Evolutionary conservation across 2,329 filamentous ascomycete species (phyloP).

Genomic region (Graphilbum sp.): DNA sequence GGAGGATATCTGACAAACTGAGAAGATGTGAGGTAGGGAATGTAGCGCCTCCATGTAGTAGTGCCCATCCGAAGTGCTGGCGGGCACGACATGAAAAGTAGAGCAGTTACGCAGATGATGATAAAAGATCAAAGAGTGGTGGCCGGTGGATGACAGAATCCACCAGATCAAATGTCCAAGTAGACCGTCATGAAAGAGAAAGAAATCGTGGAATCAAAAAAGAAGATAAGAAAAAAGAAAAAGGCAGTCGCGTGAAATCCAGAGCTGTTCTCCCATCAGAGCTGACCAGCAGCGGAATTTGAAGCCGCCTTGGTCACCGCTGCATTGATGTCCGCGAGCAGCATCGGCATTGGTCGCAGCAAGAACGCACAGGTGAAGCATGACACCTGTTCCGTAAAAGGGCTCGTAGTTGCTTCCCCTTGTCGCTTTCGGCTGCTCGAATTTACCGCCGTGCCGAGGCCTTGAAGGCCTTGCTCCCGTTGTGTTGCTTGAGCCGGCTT

Average conservation of each 20-base stretch:
- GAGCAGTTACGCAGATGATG: background rate
- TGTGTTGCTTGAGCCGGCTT: slow-evolving; percentile 41
- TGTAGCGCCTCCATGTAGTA: background rate
- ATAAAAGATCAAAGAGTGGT: background rate
- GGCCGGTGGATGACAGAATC: background rate
- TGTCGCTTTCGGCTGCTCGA: no score
- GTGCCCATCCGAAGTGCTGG: no score
- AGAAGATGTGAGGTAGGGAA: background rate
- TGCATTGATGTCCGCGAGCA: no score
- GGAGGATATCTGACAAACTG: background rate
- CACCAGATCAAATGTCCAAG: no score
- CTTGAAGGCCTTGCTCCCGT: slow-evolving; percentile 17
- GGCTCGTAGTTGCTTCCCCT: no score
- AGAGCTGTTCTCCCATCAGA: background rate
- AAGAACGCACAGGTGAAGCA: no score
- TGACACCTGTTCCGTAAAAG: no score
- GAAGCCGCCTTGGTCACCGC: background rate
- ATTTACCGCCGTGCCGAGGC: slow-evolving; percentile 18
- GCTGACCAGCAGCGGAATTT: background rate
- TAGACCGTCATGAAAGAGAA: background rate
- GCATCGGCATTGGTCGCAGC: no score
- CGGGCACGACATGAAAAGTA: background rate
- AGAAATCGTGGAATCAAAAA: background rate
- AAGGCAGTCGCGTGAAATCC: no score
- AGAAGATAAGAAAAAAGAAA: background rate